phyloP scores from a whole-genome alignment of 192 early-diverging fungal genomes.

The Backusella mclennaniae region DNA sequence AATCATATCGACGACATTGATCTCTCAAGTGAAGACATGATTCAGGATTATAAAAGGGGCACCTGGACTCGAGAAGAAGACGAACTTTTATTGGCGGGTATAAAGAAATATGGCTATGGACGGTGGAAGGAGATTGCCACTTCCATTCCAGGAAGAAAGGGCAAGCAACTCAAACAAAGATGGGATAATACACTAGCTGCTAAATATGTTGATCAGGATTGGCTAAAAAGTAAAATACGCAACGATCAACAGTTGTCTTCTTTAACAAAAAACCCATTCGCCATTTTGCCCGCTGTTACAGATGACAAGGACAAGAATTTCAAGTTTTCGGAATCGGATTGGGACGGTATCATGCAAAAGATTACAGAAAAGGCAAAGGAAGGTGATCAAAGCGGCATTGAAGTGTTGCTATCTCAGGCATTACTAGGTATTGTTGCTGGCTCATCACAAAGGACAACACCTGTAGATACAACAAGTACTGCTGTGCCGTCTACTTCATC shows the following conservation, averaged over 20 bases:
- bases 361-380: conserved; percentile 25
- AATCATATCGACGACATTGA: conserved; percentile 4
- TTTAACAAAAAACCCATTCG: background rate
- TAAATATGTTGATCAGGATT: conserved; percentile 33
- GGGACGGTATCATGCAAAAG: conserved; percentile 27
- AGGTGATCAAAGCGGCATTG: conserved; percentile 16
- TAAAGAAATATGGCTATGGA: conserved; percentile 31
- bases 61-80: conserved; percentile 36
- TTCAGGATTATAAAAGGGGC: conserved; percentile 29
- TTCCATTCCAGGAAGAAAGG: conserved; percentile 33
- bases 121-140: conserved; percentile 33
- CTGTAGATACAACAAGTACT: background rate
- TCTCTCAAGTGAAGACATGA: conserved; percentile 17
- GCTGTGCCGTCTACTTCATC: background rate
- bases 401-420: conserved; percentile 18
- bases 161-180: conserved; percentile 33
- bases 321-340: conserved; percentile 24
- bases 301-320: background rate
- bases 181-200: conserved; percentile 35
- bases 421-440: conserved; percentile 4
- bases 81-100: conserved; percentile 27
- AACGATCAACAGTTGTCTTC: conserved; percentile 11
- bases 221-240: conserved; percentile 22
- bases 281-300: background rate
- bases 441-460: background rate